Conservation (phyloP, 768 basidiomycete species). For the Crassisporium funariophilum region DNA sequence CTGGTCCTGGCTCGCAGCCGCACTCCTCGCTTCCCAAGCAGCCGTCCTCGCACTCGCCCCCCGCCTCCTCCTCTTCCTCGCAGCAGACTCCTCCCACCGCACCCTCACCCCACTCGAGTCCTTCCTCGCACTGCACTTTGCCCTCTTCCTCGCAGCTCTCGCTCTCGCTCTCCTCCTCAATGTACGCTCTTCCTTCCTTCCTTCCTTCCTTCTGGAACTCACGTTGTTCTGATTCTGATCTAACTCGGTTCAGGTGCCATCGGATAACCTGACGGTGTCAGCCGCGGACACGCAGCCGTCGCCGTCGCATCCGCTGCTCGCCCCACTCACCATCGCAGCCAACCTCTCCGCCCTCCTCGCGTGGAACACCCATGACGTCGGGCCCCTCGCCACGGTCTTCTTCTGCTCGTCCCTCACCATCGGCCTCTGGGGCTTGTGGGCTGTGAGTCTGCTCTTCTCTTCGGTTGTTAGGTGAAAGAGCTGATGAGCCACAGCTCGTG, state of each 20-base stretch:
- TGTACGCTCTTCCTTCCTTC: conserved; percentile 34
- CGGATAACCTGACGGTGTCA: conserved; percentile 39
- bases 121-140: conserved; percentile 69
- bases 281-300: conserved; percentile 23
- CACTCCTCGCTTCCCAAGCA: conserved; percentile 19
- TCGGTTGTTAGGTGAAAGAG: conserved; percentile 2
- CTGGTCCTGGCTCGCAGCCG: conserved; percentile 36
- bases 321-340: conserved; percentile 57
- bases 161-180: conserved; percentile 60
- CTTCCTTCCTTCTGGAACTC: conserved; percentile 4
- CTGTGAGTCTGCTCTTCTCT: conserved; percentile 44
- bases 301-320: conserved; percentile 60
- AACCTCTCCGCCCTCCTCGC: conserved; percentile 61
- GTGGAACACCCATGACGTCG: conserved; percentile 62
- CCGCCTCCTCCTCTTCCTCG: conserved; percentile 66
- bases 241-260: conserved; percentile 41
- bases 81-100: conserved; percentile 43
- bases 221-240: conserved; percentile 6
- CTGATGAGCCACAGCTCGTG: conserved; percentile 44
- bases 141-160: conserved; percentile 58
- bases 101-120: conserved; percentile 66
- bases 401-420: conserved; percentile 52
- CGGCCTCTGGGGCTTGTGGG: conserved; percentile 72
- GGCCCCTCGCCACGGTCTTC: conserved; percentile 55
- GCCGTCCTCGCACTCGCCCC: conserved; percentile 49